phyloP scores from a whole-genome alignment of 805 yeast species.

The Candida wancherniae region DNA sequence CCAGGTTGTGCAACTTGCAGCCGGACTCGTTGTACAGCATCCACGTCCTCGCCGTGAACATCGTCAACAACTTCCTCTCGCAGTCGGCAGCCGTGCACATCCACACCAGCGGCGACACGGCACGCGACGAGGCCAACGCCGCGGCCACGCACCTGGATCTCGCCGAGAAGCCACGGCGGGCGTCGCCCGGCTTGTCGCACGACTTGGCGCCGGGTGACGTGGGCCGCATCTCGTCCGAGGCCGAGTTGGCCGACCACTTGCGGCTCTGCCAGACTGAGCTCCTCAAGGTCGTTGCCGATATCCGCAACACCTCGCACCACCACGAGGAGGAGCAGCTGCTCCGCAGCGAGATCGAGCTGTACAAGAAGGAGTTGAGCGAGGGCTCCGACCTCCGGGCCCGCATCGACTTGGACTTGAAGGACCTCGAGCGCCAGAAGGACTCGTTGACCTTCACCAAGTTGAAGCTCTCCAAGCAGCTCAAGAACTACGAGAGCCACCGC shows the following conservation, averaged over 20 bases:
- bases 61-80: conserved; percentile 30
- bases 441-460: conserved; percentile 29
- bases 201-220: conserved; percentile 3
- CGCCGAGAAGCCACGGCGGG: background rate
- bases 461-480: conserved; percentile 23
- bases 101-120: conserved; percentile 17
- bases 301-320: conserved; percentile 3
- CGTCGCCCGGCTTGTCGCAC: background rate
- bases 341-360: conserved; percentile 5
- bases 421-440: conserved; percentile 28
- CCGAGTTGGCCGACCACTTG: conserved; percentile 4
- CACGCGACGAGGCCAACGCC: background rate
- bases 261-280: conserved; percentile 9
- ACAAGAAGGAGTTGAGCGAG: conserved; percentile 35
- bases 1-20: conserved; percentile 28
- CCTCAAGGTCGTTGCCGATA: conserved; percentile 4
- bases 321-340: conserved; percentile 10
- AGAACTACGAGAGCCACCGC: conserved; percentile 8
- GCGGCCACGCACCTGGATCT: background rate
- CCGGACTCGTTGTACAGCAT: conserved; percentile 28
- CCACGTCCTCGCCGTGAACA: conserved; percentile 34
- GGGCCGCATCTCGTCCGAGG: conserved; percentile 1
- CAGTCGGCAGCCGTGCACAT: conserved; percentile 31
- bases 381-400: conserved; percentile 27
- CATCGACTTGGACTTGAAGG: conserved; percentile 29